Base-by-base conservation (phyloP, 2,329 filamentous ascomycete species). In the Fusarium continuum region DNA sequence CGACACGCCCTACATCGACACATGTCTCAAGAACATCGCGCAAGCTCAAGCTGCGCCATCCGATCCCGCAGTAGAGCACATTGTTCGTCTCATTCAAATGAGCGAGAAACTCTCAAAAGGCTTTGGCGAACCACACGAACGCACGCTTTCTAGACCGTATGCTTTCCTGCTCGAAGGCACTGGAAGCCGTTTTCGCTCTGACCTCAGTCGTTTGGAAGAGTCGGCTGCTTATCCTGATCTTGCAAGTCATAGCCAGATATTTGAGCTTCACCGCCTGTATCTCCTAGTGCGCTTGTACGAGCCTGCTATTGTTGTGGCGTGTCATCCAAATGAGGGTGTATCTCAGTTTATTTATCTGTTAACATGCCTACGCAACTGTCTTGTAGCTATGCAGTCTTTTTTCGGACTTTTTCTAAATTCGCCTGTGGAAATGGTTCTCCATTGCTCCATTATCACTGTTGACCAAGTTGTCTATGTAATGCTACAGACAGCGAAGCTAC, bases 241-340 rank as follows among this genome's bases (percentile, higher is more conserved):
- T 8, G 47, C 32, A 22, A 34, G 32, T 5, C 40, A 58, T 23
- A 17, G 40, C 14, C 8, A 25, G 7, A 48, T 32, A 14, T 74
- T 77, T 50, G 70, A 68, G 36, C 64, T 75, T 14, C 71, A 74
- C 35, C 72, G 76, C 46, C 70, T 75, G n/a, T 76, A 76, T 32
- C 67, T 77, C 11, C 63, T 78, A 4, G 75, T 77, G 22, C 72
- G 76, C 8, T 60, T 78, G 13, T 78, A 79, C 60, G 72, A 79
- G 26, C 77, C 78, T 1, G 77, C 77, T 8, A 77, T 76, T 6
- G 63, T 73, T 16, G 61, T 72, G n/a, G 68, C 61, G 43, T 61
- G 69, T 16, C 62, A 69, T 10, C 62, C 65, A 16, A 61, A 69
- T n/a, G 70, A 72, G 28, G 58, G 64, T 16, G 64, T 72, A 7